Conservation (phyloP, 139 green algal genomes). For the Chlorella sp. region DNA sequence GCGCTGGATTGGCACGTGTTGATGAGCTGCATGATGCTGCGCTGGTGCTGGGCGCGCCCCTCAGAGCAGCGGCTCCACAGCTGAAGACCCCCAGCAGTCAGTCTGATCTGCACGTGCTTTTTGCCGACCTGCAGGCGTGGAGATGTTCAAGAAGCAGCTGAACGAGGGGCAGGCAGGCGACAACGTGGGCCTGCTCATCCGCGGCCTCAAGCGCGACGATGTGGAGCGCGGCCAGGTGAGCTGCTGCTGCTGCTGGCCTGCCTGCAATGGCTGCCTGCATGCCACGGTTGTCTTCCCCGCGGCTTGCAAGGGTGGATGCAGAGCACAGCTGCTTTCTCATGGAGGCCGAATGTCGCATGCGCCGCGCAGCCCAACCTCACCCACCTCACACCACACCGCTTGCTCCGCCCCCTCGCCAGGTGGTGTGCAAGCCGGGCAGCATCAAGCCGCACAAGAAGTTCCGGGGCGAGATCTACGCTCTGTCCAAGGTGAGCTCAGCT, state of each 20-base stretch:
- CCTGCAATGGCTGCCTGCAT: no score
- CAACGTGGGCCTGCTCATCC: conserved; percentile 96
- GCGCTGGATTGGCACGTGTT: no score
- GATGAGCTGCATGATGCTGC: background rate
- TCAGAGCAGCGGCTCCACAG: no score
- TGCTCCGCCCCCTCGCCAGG: conserved; percentile 31
- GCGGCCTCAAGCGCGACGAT: conserved; percentile 96
- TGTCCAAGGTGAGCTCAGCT: conserved; percentile 80
- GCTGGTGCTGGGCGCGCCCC: no score
- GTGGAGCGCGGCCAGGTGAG: conserved; percentile 89
- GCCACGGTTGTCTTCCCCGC: background rate
- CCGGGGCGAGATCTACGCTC: conserved; percentile 93
- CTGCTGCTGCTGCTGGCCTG: no score
- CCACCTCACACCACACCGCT: no score
- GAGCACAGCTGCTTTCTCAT: no score
- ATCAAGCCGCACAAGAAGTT: conserved; percentile 86
- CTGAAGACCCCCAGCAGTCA: no score
- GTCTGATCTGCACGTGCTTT: no score
- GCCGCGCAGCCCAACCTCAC: no score
- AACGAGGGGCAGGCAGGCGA: conserved; percentile 95
- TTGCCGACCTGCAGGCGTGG: conserved; percentile 75
- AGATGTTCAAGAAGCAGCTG: conserved; percentile 99
- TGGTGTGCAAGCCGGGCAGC: conserved; percentile 88
- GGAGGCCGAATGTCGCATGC: no score
- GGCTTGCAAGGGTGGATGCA: no score